phyloP scores from a whole-genome alignment of 192 early-diverging fungal genomes.

The Funneliformis geosporum region DNA sequence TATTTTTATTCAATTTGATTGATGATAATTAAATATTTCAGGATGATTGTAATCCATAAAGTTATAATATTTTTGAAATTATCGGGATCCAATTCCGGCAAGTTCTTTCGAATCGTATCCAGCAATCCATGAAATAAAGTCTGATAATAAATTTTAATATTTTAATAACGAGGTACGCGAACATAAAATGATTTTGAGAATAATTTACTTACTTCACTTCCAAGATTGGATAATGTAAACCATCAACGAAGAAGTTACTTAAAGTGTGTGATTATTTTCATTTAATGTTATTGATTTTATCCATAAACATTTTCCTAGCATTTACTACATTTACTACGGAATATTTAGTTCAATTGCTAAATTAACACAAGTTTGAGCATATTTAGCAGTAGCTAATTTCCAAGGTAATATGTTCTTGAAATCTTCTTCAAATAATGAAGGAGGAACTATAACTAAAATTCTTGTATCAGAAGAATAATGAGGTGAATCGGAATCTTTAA shows the following conservation, averaged over 20 bases:
- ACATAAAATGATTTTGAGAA: not conserved
- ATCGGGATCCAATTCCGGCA: slow-evolving; percentile 55
- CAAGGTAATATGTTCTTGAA: slow-evolving; percentile 46
- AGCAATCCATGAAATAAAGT: slow-evolving; percentile 43
- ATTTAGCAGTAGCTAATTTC: slow-evolving; percentile 47
- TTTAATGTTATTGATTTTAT: slow-evolving; percentile 10
- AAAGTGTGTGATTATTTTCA: not conserved
- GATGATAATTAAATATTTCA: not conserved
- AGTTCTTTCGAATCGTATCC: slow-evolving; percentile 41
- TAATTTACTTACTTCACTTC: slow-evolving; percentile 48
- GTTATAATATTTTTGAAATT: slow-evolving; percentile 47
- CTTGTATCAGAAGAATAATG: slow-evolving; percentile 60
- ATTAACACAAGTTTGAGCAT: slow-evolving; percentile 49
- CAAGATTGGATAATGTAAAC: slow-evolving; percentile 58
- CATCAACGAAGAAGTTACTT: slow-evolving; percentile 52
- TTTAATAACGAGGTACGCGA: slow-evolving; percentile 17
- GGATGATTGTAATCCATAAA: slow-evolving; percentile 36
- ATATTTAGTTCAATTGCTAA: slow-evolving; percentile 51
- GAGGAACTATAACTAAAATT: slow-evolving; percentile 73
- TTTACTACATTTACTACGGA: slow-evolving; percentile 39
- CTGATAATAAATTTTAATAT: slow-evolving; percentile 26
- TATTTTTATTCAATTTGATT: not conserved
- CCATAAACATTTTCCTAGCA: slow-evolving; percentile 26
- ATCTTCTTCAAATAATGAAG: slow-evolving; percentile 59
- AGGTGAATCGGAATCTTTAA: slow-evolving; percentile 53